Conservation (phyloP, 2,329 filamentous ascomycete species). For the Torrubiellomyces zombiae region DNA sequence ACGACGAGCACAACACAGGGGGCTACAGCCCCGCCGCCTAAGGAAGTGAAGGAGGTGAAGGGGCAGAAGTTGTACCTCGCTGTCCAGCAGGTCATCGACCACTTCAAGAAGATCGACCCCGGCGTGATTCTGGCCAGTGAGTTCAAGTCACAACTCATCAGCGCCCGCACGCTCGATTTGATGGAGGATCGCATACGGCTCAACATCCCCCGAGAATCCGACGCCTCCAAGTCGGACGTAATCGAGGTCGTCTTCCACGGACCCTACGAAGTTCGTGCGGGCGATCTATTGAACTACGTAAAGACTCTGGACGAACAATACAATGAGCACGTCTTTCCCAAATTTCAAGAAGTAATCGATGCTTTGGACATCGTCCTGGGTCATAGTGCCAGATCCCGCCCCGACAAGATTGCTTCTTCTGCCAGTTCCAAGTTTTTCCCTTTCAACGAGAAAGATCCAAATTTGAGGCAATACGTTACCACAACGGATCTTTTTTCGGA, state of each 20-base stretch:
- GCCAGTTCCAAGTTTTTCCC: conserved; percentile 34
- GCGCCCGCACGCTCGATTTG: conserved; percentile 19
- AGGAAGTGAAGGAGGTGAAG: conserved; percentile 16
- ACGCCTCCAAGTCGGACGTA: conserved; percentile 13
- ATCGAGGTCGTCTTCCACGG: conserved; percentile 26
- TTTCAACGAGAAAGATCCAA: conserved; percentile 13
- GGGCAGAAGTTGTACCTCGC: conserved; percentile 26
- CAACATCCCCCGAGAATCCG: conserved; percentile 15
- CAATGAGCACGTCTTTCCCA: conserved; percentile 25
- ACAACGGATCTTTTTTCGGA: conserved; percentile 11
- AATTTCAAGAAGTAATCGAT: conserved; percentile 30
- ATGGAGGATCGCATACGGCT: conserved; percentile 17
- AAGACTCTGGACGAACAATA: conserved; percentile 22
- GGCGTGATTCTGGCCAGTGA: conserved; percentile 25
- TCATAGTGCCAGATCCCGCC: conserved; percentile 20
- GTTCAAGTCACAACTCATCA: conserved; percentile 32
- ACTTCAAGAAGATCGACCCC: conserved; percentile 16
- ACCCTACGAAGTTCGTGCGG: conserved; percentile 20
- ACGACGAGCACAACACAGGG: conserved; percentile 4
- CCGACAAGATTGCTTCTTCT: conserved; percentile 19
- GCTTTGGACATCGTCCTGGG: conserved; percentile 36
- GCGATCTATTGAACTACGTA: conserved; percentile 26
- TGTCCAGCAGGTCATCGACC: conserved; percentile 19
- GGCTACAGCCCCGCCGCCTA: too few species aligned
- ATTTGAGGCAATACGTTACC: too few species aligned